Percentiles rank a stretch among this genome's conserved stretches.
phyloP scores from a whole-genome alignment of 495 filamentous ascomycete species.

The Staphylotrichum longicolle region DNA sequence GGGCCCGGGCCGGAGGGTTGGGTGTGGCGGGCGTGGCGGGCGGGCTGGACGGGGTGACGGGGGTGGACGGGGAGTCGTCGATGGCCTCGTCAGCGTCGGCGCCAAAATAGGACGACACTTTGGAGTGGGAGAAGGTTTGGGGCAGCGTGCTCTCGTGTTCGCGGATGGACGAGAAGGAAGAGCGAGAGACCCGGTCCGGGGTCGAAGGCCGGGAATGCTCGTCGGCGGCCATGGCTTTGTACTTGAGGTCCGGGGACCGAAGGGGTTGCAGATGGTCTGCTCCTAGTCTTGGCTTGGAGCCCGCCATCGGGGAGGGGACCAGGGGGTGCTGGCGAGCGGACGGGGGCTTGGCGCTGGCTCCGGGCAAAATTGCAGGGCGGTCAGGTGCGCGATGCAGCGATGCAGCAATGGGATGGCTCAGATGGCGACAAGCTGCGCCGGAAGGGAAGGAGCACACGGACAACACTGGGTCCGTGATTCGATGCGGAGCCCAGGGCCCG shows the following conservation, averaged over 20 bases:
- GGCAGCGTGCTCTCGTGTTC: constrained; percentile 55
- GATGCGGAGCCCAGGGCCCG: constrained; percentile 13
- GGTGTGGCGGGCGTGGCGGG: constrained; percentile 18
- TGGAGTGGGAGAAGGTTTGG: constrained; percentile 70
- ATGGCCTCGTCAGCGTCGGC: constrained; percentile 42
- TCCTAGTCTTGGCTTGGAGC: constrained; percentile 27
- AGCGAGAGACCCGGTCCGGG: constrained; percentile 46
- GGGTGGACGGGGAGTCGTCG: constrained; percentile 36
- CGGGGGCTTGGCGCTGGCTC: constrained; percentile 22
- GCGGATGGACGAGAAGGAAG: constrained; percentile 58
- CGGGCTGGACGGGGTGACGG: constrained; percentile 8
- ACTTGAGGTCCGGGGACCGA: constrained; percentile 22
- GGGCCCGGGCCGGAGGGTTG: constrained; percentile 14
- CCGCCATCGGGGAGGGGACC: constrained; percentile 26
- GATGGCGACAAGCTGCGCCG: constrained; percentile 29
- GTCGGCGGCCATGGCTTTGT: constrained; percentile 35
- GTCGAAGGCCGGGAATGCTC: constrained; percentile 21
- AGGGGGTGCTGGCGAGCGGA: constrained; percentile 14
- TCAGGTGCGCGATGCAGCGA: constrained; percentile 33
- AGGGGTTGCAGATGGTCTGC: constrained; percentile 25
- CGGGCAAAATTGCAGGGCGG: constrained; percentile 23
- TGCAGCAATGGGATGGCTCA: background rate
- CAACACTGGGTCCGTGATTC: constrained; percentile 16
- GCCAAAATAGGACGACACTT: constrained; percentile 55
- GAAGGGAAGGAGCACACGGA: constrained; percentile 13